These are phyloP conservation scores for Pisolithus microcarpus DNA, from an alignment of 768 basidiomycete species.

Conservation along the genomic window DNA sequence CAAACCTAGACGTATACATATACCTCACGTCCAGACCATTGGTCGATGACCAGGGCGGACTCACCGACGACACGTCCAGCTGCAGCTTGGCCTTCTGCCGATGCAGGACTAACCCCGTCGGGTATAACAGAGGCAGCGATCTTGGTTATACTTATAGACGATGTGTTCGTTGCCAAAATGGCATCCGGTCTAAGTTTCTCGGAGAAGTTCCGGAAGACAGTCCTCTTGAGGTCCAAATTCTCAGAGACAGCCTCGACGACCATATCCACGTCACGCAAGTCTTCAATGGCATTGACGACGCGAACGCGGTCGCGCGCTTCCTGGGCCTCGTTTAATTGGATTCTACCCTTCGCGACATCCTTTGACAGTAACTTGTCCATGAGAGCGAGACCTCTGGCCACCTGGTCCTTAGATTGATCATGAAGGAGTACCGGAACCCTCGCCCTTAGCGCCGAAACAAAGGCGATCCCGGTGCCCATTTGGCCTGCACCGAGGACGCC, in stretches of 20 bases:
- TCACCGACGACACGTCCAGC: conserved; percentile 78
- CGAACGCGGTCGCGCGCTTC: conserved; percentile 63
- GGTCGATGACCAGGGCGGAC: conserved; percentile 9
- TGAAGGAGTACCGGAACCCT: conserved; percentile 81
- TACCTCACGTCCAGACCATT: background rate
- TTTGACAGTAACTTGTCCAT: conserved; percentile 83
- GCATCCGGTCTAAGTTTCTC: conserved; percentile 61
- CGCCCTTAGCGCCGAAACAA: conserved; percentile 79
- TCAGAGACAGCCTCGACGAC: conserved; percentile 94
- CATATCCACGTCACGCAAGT: conserved; percentile 78
- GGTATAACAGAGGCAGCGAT: conserved; percentile 78
- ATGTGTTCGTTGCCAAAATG: conserved; percentile 89
- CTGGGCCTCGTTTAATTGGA: conserved; percentile 62
- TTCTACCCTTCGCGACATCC: conserved; percentile 78
- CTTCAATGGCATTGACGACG: conserved; percentile 53
- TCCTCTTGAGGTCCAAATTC: conserved; percentile 66
- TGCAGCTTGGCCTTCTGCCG: conserved; percentile 53
- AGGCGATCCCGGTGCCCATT: conserved; percentile 90
- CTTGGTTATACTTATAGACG: conserved; percentile 91
- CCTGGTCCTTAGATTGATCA: conserved; percentile 69
- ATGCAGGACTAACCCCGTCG: conserved; percentile 47
- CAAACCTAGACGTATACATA: conserved; percentile 42
- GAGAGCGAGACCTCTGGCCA: conserved; percentile 63
- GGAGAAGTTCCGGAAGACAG: conserved; percentile 67
- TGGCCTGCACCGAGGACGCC: conserved; percentile 82